A percentile compares a stretch with the other conserved stretches of the same genome.
These are phyloP conservation scores for Theobroma cacao DNA, from an alignment of 345 rosid species.

Conservation along the genomic window DNA sequence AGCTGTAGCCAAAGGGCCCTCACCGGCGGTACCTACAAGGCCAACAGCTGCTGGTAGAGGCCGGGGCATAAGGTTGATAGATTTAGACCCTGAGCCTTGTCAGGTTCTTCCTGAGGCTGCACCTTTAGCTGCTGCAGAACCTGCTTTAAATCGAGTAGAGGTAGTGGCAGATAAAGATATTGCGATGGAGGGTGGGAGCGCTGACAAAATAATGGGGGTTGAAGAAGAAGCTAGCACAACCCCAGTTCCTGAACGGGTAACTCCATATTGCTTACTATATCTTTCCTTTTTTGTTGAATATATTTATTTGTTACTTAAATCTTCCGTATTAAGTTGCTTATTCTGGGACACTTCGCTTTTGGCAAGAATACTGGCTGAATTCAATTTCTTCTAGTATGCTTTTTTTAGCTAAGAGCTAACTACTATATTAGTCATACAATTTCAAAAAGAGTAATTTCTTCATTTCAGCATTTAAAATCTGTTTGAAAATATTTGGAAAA, in stretches of 20 bases:
- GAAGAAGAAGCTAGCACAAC: constrained; percentile 80
- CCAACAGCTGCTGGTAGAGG: constrained; percentile 86
- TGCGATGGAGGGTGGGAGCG: constrained; percentile 78
- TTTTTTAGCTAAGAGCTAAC: not conserved
- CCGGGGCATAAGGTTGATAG: constrained; percentile 77
- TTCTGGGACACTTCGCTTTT: not conserved
- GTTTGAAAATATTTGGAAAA: not conserved
- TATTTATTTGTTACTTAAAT: not conserved
- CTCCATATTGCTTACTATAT: constrained; percentile 15
- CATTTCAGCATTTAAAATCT: constrained; percentile 1
- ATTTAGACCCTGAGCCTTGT: constrained; percentile 87
- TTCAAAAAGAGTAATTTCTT: not conserved
- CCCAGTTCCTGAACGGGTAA: constrained; percentile 92
- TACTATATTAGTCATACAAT: not conserved
- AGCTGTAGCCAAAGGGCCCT: constrained; percentile 70
- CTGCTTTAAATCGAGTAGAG: constrained; percentile 65
- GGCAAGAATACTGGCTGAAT: not conserved
- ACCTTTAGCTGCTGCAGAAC: constrained; percentile 62
- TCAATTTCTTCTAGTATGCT: not conserved
- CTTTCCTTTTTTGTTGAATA: not conserved
- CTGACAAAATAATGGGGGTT: constrained; percentile 64
- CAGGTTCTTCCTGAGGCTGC: constrained; percentile 59
- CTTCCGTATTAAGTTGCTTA: constrained; percentile 2
- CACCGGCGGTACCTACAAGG: constrained; percentile 53
- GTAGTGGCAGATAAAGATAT: constrained; percentile 78